Evolutionary conservation across 164 flowering plant species (phyloP).

Genomic region (Macadamia integrifolia): DNA sequence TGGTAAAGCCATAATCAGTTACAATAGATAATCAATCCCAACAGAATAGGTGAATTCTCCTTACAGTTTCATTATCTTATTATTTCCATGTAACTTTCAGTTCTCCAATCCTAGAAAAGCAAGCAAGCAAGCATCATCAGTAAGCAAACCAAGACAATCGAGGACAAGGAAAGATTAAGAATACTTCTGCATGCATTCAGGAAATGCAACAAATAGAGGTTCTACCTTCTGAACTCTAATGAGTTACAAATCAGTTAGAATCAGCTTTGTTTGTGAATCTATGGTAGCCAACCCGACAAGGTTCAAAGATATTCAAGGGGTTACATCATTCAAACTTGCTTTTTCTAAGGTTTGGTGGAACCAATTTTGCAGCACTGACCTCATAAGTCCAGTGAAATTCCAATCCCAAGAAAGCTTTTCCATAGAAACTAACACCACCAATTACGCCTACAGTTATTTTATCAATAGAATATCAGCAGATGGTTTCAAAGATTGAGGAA

Average conservation of each 20-base stretch:
- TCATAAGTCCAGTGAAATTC: background rate
- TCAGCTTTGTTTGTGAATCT: no score
- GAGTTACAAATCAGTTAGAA: no score
- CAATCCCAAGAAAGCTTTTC: background rate
- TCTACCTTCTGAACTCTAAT: no score
- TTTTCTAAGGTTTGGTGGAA: no score
- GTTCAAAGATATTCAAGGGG: no score
- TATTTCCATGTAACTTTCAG: slow-evolving; percentile 90
- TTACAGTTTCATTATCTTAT: slow-evolving; percentile 91
- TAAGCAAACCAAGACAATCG: background rate
- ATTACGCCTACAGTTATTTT: background rate
- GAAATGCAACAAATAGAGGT: no score
- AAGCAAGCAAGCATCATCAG: slow-evolving; percentile 1
- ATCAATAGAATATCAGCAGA: background rate
- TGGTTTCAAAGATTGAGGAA: slow-evolving; percentile 46
- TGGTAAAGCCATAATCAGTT: background rate
- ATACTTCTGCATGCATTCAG: no score
- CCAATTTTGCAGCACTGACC: background rate
- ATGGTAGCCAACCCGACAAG: no score
- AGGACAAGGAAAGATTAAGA: no score
- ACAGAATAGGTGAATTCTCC: slow-evolving; percentile 16
- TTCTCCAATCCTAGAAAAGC: slow-evolving; percentile 88
- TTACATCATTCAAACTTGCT: no score
- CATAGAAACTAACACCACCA: background rate
- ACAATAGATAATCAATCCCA: background rate